A percentile compares a stretch with the other conserved stretches of the same genome.
phyloP scores from a whole-genome alignment of 2,329 filamentous ascomycete species.

The Macrophomina pseudophaseolina region DNA sequence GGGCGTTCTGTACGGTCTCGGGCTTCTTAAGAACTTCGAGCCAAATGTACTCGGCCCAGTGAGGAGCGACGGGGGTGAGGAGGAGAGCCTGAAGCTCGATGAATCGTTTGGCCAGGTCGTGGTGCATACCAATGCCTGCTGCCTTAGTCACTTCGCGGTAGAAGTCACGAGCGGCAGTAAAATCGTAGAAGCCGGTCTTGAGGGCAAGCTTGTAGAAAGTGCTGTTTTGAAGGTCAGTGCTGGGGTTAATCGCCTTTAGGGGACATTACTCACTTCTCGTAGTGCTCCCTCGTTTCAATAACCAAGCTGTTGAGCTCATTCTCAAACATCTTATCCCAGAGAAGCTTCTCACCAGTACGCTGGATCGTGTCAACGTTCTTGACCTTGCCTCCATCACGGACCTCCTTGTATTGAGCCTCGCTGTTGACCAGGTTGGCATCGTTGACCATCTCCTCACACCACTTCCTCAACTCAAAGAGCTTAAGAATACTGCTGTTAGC shows the following conservation, averaged over 20 bases:
- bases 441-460: constrained; percentile 84
- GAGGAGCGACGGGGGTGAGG: constrained; percentile 82
- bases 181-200: constrained; percentile 78
- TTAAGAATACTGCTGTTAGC: constrained; percentile 90
- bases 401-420: constrained; percentile 49
- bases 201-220: constrained; percentile 49
- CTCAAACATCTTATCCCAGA: constrained; percentile 88
- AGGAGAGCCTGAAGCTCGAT: constrained; percentile 86
- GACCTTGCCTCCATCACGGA: constrained; percentile 49
- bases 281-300: constrained; percentile 78
- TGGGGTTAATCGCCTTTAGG: neutral
- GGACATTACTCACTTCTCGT: constrained; percentile 62
- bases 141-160: constrained; percentile 84
- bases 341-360: constrained; percentile 68
- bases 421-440: constrained; percentile 57
- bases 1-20: constrained; percentile 77
- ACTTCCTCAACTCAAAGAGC: constrained; percentile 82
- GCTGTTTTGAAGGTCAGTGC: constrained; percentile 28
- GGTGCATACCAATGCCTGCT: constrained; percentile 84
- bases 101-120: constrained; percentile 77
- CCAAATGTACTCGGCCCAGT: constrained; percentile 96
- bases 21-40: constrained; percentile 82
- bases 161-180: constrained; percentile 84
- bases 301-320: constrained; percentile 90
- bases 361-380: constrained; percentile 65